phyloP scores from a whole-genome alignment of 2,329 filamentous ascomycete genomes.

The Penicillium sp. region DNA sequence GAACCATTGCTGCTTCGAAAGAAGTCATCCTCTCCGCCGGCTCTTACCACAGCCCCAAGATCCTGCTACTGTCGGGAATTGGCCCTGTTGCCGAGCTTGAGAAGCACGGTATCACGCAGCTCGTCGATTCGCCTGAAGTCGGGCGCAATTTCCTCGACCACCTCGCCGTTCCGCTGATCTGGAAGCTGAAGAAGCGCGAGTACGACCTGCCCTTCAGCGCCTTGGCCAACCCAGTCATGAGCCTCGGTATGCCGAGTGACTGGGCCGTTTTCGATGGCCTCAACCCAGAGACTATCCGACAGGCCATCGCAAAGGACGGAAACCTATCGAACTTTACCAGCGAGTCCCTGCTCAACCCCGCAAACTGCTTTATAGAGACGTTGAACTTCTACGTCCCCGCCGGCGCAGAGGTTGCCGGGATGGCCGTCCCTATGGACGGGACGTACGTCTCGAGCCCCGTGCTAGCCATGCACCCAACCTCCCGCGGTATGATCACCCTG shows the following conservation, averaged over 20 bases:
- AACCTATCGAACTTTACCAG: no score
- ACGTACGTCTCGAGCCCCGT: background rate
- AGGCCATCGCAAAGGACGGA: no score
- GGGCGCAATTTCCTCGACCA: slow-evolving; percentile 1
- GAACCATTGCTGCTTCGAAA: background rate
- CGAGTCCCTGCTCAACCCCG: no score
- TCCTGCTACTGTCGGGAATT: slow-evolving; percentile 1
- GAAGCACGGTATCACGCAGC: background rate
- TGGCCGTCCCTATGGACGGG: background rate
- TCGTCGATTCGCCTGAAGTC: slow-evolving; percentile 1
- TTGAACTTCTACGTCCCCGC: no score
- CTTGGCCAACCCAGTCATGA: background rate
- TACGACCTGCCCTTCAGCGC: background rate
- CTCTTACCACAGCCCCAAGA: background rate
- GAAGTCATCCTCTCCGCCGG: slow-evolving; percentile 3
- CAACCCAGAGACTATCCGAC: no score
- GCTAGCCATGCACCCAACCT: background rate
- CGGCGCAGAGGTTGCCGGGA: background rate
- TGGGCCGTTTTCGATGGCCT: background rate
- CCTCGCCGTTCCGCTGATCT: background rate
- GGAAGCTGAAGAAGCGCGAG: background rate
- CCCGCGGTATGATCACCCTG: background rate
- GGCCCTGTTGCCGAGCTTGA: background rate
- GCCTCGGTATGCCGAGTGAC: background rate
- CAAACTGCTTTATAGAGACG: no score